Conservation (phyloP, 2,329 filamentous ascomycete species). For the Neofusicoccum kwambonambiense region DNA sequence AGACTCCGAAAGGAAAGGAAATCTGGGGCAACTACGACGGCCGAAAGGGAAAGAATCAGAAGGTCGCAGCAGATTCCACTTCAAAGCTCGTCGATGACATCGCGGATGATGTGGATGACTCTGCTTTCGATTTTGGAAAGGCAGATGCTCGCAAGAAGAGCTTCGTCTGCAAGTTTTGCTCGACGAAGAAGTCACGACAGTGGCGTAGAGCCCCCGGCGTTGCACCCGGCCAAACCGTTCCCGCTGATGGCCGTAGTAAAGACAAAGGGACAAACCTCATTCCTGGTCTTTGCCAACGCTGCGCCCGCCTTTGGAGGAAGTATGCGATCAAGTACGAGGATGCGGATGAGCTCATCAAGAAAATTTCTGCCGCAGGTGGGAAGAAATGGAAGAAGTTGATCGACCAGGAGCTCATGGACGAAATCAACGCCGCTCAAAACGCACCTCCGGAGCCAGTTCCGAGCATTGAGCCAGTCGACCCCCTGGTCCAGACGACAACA, state of each 20-base stretch:
- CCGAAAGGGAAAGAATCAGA: constrained; percentile 87
- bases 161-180: constrained; percentile 94
- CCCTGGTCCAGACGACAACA: constrained; percentile 21
- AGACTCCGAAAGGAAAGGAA: constrained; percentile 77
- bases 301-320: constrained; percentile 89
- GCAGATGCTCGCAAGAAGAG: constrained; percentile 73
- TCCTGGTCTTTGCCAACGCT: constrained; percentile 83
- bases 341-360: constrained; percentile 85
- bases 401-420: constrained; percentile 87
- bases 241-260: constrained; percentile 68
- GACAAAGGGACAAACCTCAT: constrained; percentile 75
- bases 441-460: constrained; percentile 27
- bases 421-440: constrained; percentile 45
- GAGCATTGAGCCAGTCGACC: constrained; percentile 23
- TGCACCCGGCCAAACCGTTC: constrained; percentile 67
- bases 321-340: constrained; percentile 97
- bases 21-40: constrained; percentile 89
- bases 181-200: constrained; percentile 73
- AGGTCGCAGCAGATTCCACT: constrained; percentile 60
- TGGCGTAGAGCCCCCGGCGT: constrained; percentile 88
- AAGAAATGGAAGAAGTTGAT: constrained; percentile 84
- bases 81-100: constrained; percentile 87
- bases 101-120: constrained; percentile 89
- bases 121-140: constrained; percentile 90
- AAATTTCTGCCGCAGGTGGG: constrained; percentile 74